Evolutionary conservation across 768 basidiomycete genomes (phyloP).

Genomic region (Kwoniella botswanensis): DNA sequence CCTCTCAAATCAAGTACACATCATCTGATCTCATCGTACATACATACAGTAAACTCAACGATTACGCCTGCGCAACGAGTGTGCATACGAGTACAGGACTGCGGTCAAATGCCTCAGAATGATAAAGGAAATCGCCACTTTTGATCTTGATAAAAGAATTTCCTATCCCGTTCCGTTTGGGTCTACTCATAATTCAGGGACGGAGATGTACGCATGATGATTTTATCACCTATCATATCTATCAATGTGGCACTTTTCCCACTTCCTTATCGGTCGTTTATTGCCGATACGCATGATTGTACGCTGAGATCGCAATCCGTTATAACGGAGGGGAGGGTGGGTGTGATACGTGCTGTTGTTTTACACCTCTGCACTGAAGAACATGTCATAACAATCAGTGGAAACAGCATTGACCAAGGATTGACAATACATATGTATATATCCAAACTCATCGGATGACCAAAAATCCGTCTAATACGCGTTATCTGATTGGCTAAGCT

Average conservation of each 20-base stretch:
- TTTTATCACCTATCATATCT: not conserved
- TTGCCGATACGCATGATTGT: not conserved
- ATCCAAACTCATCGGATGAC: not conserved
- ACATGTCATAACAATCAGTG: too few species aligned
- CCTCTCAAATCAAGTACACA: too few species aligned
- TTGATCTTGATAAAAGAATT: not conserved
- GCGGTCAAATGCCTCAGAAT: not conserved
- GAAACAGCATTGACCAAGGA: too few species aligned
- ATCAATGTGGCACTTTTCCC: not conserved
- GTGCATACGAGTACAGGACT: too few species aligned
- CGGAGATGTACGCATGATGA: not conserved
- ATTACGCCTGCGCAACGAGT: too few species aligned
- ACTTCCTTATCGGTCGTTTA: slow-evolving; percentile 6
- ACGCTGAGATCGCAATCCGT: not conserved
- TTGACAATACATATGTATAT: not conserved
- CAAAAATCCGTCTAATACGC: not conserved
- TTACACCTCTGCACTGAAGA: not conserved
- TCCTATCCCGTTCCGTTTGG: not conserved
- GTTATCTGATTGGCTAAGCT: slow-evolving; percentile 3
- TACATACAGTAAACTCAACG: too few species aligned
- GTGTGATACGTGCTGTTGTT: not conserved
- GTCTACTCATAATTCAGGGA: not conserved
- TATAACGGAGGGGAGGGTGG: not conserved
- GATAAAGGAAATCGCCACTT: not conserved
- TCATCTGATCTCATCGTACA: too few species aligned